A percentile compares a stretch with the other conserved stretches of the same genome.
Conservation (phyloP, 2,329 filamentous ascomycete species). For the Monosporascus sp. region DNA sequence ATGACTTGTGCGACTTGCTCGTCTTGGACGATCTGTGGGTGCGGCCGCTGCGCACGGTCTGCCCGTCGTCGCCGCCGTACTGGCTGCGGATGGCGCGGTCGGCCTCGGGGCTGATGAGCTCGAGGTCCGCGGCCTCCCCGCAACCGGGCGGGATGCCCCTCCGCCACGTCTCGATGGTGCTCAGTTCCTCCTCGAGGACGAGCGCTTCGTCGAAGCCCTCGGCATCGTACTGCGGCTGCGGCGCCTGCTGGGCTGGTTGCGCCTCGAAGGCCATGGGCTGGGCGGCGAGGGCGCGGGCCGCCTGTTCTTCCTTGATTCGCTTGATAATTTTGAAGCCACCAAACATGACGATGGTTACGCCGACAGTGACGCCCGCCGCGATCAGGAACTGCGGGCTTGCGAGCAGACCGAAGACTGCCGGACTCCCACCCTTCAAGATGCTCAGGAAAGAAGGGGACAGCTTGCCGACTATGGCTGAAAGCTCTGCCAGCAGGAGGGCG, state of each 20-base stretch:
- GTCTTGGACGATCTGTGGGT: constrained; percentile 24
- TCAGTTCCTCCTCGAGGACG: constrained; percentile 53
- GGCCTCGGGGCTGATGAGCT: constrained; percentile 54
- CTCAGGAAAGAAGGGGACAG: constrained; percentile 77
- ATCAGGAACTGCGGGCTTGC: constrained; percentile 93
- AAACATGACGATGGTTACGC: constrained; percentile 92
- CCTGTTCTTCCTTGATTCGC: constrained; percentile 54
- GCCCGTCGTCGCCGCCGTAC: constrained; percentile 35
- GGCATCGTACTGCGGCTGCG: constrained; percentile 1
- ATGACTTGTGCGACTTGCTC: constrained; percentile 18
- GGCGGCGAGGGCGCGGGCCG: constrained; percentile 11
- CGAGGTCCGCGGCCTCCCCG: constrained; percentile 44
- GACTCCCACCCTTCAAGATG: constrained; percentile 73
- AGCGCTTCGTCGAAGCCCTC: constrained; percentile 48
- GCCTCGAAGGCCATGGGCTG: constrained; percentile 27
- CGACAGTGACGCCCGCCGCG: constrained; percentile 79
- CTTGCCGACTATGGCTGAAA: constrained; percentile 75
- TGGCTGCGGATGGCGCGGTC: constrained; percentile 38
- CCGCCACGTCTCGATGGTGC: constrained; percentile 54
- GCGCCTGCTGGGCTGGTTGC: constrained; percentile 5
- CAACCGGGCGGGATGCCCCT: constrained; percentile 47
- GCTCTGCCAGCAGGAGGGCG: constrained; percentile 84
- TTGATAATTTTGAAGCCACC: constrained; percentile 98
- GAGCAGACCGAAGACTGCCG: constrained; percentile 79
- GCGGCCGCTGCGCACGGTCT: constrained; percentile 21